These are phyloP conservation scores for Carallia pectinifolia DNA, from an alignment of 345 rosid species.

Conservation along the genomic window DNA sequence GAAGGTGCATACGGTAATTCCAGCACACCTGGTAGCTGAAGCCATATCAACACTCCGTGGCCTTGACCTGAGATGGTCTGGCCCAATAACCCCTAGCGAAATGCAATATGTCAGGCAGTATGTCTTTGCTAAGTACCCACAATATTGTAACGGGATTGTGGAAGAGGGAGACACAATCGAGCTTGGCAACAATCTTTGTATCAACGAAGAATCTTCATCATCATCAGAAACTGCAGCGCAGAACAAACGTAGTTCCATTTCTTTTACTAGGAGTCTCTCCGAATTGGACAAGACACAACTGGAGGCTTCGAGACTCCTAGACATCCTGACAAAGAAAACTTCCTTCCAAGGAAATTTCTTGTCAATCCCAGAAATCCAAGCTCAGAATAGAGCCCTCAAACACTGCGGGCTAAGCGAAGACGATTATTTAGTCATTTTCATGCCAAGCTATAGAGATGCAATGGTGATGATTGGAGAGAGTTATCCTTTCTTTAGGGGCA, in stretches of 20 bases:
- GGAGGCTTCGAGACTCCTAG: slow-evolving; percentile 48
- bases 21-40: slow-evolving; percentile 57
- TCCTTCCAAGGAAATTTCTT: slow-evolving; percentile 54
- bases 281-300: slow-evolving; percentile 48
- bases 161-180: slow-evolving; percentile 27
- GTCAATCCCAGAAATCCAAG: slow-evolving; percentile 68
- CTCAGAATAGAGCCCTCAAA: slow-evolving; percentile 45
- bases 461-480: slow-evolving; percentile 60
- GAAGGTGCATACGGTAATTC: slow-evolving; percentile 45
- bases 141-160: slow-evolving; percentile 48
- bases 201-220: slow-evolving; percentile 29
- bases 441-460: slow-evolving; percentile 45
- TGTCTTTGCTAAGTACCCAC: slow-evolving; percentile 65
- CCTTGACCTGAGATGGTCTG: slow-evolving; percentile 69
- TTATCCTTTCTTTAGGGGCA: slow-evolving; percentile 64
- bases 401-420: slow-evolving; percentile 52
- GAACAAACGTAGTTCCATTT: slow-evolving; percentile 37
- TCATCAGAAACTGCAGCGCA: slow-evolving; percentile 29
- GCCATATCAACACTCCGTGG: slow-evolving; percentile 56
- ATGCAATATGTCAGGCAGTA: slow-evolving; percentile 64
- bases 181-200: slow-evolving; percentile 25
- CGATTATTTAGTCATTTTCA: slow-evolving; percentile 57
- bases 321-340: slow-evolving; percentile 49
- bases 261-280: slow-evolving; percentile 37
- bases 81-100: slow-evolving; percentile 62